These are phyloP conservation scores for Globisporangium megalacanthum DNA, from an alignment of 352 stramenopile genomes.

Conservation along the genomic window DNA sequence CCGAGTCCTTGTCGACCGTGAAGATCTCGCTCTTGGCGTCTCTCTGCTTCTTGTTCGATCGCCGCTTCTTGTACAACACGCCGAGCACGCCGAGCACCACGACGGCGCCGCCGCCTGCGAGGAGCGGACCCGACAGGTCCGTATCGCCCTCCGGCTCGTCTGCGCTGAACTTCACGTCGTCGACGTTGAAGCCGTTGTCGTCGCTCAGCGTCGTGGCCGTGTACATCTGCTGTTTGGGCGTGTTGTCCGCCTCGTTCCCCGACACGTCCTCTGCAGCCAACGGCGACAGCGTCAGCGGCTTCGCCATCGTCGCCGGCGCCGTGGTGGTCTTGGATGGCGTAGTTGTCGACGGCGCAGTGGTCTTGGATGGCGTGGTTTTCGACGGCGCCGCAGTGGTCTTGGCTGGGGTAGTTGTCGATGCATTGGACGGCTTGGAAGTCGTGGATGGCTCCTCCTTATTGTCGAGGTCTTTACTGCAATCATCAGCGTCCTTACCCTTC, in stretches of 20 bases:
- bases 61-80: slow-evolving; percentile 61
- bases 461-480: slow-evolving; percentile 15
- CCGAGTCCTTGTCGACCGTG: slow-evolving; percentile 73
- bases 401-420: slow-evolving; percentile 12
- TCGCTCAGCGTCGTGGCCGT: slow-evolving; percentile 12
- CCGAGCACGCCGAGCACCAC: slow-evolving; percentile 43
- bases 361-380: slow-evolving; percentile 20
- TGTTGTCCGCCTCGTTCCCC: slow-evolving; percentile 22
- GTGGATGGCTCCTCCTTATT: slow-evolving; percentile 7
- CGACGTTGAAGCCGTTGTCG: slow-evolving; percentile 23
- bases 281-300: slow-evolving; percentile 31
- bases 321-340: slow-evolving; percentile 18
- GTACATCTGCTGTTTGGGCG: slow-evolving; percentile 16
- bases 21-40: slow-evolving; percentile 56
- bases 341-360: slow-evolving; percentile 6
- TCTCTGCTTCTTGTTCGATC: slow-evolving; percentile 38
- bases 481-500: slow-evolving; percentile 14
- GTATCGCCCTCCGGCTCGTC: slow-evolving; percentile 16
- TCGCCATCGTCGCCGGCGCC: slow-evolving; percentile 15
- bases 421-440: slow-evolving; percentile 2
- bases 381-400: slow-evolving; percentile 17
- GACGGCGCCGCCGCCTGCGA: slow-evolving; percentile 29
- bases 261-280: slow-evolving; percentile 16
- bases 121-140: slow-evolving; percentile 16
- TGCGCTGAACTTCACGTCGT: slow-evolving; percentile 34